Conservation (phyloP, 306 rosid species). For the Cucurbita moschata region DNA sequence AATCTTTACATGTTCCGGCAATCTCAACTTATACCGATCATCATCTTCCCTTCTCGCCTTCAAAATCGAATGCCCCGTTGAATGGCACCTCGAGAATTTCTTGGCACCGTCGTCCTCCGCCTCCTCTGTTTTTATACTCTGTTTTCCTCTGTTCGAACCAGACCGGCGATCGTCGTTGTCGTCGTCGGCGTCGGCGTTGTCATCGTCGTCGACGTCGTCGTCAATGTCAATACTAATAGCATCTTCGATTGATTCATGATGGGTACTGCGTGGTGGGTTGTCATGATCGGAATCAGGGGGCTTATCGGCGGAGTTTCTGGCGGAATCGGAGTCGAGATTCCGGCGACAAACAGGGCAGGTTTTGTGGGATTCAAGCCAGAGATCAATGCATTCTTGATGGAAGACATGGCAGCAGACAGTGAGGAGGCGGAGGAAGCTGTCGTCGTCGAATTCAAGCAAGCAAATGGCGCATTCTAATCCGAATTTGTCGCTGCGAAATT, state of each 20-base stretch:
- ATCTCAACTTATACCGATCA: slow-evolving; percentile 35
- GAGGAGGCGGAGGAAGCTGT: slow-evolving; percentile 37
- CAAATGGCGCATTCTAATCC: slow-evolving; percentile 57
- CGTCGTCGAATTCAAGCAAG: slow-evolving; percentile 44
- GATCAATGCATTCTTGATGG: slow-evolving; percentile 64
- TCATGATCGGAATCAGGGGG: background rate
- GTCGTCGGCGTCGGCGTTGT: background rate
- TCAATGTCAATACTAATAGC: slow-evolving; percentile 27
- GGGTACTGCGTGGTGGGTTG: background rate
- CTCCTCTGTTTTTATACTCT: background rate
- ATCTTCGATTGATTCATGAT: background rate
- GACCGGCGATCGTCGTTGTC: background rate
- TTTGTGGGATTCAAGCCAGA: slow-evolving; percentile 58
- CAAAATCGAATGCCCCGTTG: slow-evolving; percentile 67
- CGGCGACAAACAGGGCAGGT: slow-evolving; percentile 76
- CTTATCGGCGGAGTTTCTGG: background rate
- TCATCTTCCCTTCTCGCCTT: slow-evolving; percentile 15
- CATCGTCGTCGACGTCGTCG: background rate
- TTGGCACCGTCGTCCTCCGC: background rate
- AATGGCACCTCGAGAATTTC: slow-evolving; percentile 36
- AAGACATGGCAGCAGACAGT: slow-evolving; percentile 56
- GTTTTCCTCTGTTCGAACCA: background rate
- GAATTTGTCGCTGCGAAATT: slow-evolving; percentile 23
- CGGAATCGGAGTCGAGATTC: slow-evolving; percentile 28
- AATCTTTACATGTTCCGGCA: slow-evolving; percentile 26